A percentile compares a stretch with the other conserved stretches of the same genome.
phyloP scores from a whole-genome alignment of 768 basidiomycete species.

The Boletus huronensis region DNA sequence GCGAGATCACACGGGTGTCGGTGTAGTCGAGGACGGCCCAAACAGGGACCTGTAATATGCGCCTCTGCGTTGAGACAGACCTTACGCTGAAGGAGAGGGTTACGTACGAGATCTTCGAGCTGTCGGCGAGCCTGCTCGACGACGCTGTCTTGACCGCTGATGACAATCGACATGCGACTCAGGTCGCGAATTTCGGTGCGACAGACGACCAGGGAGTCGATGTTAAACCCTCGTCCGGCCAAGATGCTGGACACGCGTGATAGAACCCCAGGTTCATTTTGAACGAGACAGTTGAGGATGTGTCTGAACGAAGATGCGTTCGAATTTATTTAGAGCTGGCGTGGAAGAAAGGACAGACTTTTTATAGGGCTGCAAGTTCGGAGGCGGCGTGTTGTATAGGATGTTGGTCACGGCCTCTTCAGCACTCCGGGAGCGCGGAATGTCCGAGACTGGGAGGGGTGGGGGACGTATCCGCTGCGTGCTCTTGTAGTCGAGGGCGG shows the following conservation, averaged over 20 bases:
- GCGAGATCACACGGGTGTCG: conserved; percentile 82
- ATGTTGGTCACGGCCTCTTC: conserved; percentile 98
- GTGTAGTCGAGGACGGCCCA: conserved; percentile 99
- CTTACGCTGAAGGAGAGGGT: not conserved
- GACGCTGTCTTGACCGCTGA: conserved; percentile 95
- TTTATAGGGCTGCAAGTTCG: conserved; percentile 88
- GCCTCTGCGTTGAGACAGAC: not conserved
- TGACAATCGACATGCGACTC: conserved; percentile 96
- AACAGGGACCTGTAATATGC: conserved; percentile 78
- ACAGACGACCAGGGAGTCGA: conserved; percentile 97
- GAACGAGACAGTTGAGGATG: conserved; percentile 94
- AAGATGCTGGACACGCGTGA: conserved; percentile 97
- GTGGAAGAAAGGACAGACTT: conserved; percentile 47
- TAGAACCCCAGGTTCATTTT: conserved; percentile 99
- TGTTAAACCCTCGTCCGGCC: conserved; percentile 96
- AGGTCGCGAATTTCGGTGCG: conserved; percentile 96
- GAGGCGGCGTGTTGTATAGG: conserved; percentile 92
- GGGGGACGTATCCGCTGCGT: conserved; percentile 70
- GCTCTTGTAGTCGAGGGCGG: conserved; percentile 89
- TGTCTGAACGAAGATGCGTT: conserved; percentile 74
- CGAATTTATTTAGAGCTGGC: no score
- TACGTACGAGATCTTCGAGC: conserved; percentile 88
- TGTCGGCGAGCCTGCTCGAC: conserved; percentile 96
- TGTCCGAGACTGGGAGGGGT: conserved; percentile 79
- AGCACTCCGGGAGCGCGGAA: conserved; percentile 79